Evolutionary conservation across 2,329 filamentous ascomycete species (phyloP), one percentile per base, ranked within the genome.

Genomic region (Cryphonectria carpinicola): DNA sequence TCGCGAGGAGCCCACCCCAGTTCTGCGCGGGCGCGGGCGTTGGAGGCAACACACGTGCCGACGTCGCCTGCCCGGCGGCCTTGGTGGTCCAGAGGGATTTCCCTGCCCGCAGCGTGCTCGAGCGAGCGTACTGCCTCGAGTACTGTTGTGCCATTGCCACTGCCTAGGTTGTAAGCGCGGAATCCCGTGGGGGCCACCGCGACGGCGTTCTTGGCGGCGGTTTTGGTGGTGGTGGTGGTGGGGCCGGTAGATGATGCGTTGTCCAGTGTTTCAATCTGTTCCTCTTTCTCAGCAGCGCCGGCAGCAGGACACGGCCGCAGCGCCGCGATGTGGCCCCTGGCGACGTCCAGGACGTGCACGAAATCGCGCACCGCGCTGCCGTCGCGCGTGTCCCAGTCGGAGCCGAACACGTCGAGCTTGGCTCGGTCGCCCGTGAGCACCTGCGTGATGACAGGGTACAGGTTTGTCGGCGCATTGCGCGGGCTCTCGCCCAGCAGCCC

Each of bases 311-410:
- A 46, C 39, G 82, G 76, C 22, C 76, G 70, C 32, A 90, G 81
- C 1, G 90, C 90, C 8, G 89, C 88, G 52, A 91, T 84, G 78
- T 92, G 90, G 5, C 88, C 89, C 58, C 86, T 82, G 7, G 89
- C 89, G 61, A 92, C 83, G 77, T 92, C 90, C 22, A 85, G 86
- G 52, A 91, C 89, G 74, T 92, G 89, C 73, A 92, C 90, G 76
- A 90, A 92, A 78, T 92, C 90, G 58, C 90, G 86, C 56, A 92
- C 84, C 1, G 89, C 88, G 0, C 89, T 91, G 22, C 90, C 89
- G 74, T 92, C 90, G 4, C 83, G 81, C 0, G 90, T 92, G 69
- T 89, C 84, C 85, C 89, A 92, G 78, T 92, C 88, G 3, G 83
- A 84, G 10, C 90, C 90, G 73, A 89, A 92, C 67, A 92, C 85